Percentiles rank a stretch among this genome's conserved stretches.
Conservation (phyloP, 208 protist species). For the Borovskyia barvae region DNA sequence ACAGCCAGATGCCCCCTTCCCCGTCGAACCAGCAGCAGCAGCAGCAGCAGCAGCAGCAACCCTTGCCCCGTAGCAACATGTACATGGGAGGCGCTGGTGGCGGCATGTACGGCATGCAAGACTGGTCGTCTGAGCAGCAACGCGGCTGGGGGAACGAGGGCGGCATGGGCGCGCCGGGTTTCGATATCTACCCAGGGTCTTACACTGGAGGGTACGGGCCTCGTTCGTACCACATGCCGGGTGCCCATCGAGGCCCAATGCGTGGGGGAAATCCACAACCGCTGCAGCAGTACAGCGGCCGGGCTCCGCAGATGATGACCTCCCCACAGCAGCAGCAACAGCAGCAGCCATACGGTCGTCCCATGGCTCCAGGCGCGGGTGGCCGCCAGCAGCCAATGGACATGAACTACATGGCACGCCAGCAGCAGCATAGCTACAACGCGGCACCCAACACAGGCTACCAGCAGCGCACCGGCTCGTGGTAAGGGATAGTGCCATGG, state of each 20-base stretch:
- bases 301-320: slow-evolving; percentile 32
- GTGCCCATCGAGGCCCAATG: slow-evolving; percentile 6
- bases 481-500: too few species aligned
- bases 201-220: slow-evolving; percentile 10
- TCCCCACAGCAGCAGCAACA: slow-evolving; percentile 10
- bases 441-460: slow-evolving; percentile 14
- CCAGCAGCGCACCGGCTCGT: slow-evolving; percentile 23
- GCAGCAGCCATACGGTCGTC: slow-evolving; percentile 17
- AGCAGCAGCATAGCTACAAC: slow-evolving; percentile 32
- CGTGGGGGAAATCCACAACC: slow-evolving; percentile 11
- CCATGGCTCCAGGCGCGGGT: slow-evolving; percentile 10
- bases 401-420: slow-evolving; percentile 24
- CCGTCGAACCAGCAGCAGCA: slow-evolving; percentile 25
- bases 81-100: slow-evolving; percentile 19
- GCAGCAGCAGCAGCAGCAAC: slow-evolving; percentile 23
- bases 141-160: slow-evolving; percentile 17
- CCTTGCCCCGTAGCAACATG: slow-evolving; percentile 19
- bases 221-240: slow-evolving; percentile 10
- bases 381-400: slow-evolving; percentile 19
- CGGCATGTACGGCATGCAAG: slow-evolving; percentile 5
- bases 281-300: slow-evolving; percentile 22
- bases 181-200: slow-evolving; percentile 14
- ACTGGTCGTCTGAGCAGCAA: slow-evolving; percentile 20
- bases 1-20: slow-evolving; percentile 21
- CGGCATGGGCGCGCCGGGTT: slow-evolving; percentile 9